Conservation (phyloP, 306 rosid genomes). For the Cucurbita pepo region DNA sequence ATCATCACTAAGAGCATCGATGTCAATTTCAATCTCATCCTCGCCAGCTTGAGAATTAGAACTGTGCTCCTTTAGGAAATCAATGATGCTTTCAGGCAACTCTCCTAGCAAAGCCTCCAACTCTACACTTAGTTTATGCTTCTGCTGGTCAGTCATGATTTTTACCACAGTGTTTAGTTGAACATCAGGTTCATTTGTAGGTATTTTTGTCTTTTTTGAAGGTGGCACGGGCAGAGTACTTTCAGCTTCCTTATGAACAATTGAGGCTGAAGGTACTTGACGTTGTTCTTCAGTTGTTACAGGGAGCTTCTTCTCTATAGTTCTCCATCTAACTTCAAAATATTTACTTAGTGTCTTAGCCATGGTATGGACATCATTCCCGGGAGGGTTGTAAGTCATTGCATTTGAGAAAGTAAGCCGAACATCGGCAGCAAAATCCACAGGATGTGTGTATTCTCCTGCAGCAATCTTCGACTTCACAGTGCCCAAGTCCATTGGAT, state of each 20-base stretch:
- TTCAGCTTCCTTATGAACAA: constrained; percentile 20
- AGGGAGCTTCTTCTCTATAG: constrained; percentile 56
- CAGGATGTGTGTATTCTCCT: constrained; percentile 40
- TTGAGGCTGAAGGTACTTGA: constrained; percentile 25
- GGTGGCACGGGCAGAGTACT: constrained; percentile 27
- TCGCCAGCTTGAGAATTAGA: constrained; percentile 30
- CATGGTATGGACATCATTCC: constrained; percentile 59
- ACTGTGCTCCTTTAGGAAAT: constrained; percentile 60
- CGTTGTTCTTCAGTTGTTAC: constrained; percentile 16
- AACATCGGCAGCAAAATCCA: constrained; percentile 71
- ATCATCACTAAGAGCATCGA: constrained; percentile 63
- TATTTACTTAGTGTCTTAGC: constrained; percentile 40
- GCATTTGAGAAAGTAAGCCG: constrained; percentile 78
- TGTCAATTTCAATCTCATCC: constrained; percentile 87
- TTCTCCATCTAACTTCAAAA: constrained; percentile 71
- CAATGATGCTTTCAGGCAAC: constrained; percentile 56
- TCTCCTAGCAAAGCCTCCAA: constrained; percentile 57
- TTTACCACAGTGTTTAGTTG: constrained; percentile 27
- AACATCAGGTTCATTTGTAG: constrained; percentile 15
- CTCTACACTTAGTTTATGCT: constrained; percentile 45
- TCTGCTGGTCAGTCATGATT: constrained; percentile 50
- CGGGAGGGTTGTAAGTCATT: constrained; percentile 71
- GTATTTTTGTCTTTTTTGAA: constrained; percentile 37
- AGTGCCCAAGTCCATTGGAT: constrained; percentile 95
- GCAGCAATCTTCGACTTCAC: constrained; percentile 47